Percentiles rank a stretch among this genome's conserved stretches.
Evolutionary conservation across 176 grass and related monocot genomes (phyloP).

Genomic region (Oryza coarctata): DNA sequence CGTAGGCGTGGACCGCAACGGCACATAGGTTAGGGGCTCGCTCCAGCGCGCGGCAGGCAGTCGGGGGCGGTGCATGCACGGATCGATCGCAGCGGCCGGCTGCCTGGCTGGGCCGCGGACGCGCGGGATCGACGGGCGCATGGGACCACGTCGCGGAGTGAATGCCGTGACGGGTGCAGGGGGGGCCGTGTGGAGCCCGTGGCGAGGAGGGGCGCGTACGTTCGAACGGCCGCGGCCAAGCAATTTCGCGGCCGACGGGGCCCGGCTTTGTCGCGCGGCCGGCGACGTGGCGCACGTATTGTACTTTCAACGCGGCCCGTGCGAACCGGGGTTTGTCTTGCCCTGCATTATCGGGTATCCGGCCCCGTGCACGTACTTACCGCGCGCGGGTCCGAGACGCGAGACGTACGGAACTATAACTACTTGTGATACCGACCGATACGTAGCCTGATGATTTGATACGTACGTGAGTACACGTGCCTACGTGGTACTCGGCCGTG

Average conservation of each 20-base stretch:
- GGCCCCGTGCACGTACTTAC: background rate
- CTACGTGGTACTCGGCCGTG: background rate
- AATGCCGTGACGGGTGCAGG: constrained; percentile 17
- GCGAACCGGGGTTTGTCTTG: constrained; percentile 7
- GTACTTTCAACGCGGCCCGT: background rate
- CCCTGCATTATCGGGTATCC: background rate
- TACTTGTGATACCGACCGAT: background rate
- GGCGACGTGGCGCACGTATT: background rate
- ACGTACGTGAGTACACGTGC: background rate
- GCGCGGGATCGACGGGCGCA: background rate
- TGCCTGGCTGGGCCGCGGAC: background rate
- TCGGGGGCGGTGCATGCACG: background rate
- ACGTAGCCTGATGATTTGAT: background rate
- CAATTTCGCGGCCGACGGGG: background rate
- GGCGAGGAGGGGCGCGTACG: background rate
- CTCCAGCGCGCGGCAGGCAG: background rate
- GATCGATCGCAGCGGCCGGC: background rate
- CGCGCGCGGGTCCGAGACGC: background rate
- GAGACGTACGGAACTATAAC: background rate
- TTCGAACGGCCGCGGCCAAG: background rate
- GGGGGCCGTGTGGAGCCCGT: constrained; percentile 34
- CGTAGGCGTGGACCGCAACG: constrained; percentile 21
- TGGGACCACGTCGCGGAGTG: background rate
- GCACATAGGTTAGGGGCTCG: background rate
- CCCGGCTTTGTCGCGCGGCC: background rate